phyloP scores from a whole-genome alignment of 1,139 yeast genomes.

The Suhomyces anneliseae region DNA sequence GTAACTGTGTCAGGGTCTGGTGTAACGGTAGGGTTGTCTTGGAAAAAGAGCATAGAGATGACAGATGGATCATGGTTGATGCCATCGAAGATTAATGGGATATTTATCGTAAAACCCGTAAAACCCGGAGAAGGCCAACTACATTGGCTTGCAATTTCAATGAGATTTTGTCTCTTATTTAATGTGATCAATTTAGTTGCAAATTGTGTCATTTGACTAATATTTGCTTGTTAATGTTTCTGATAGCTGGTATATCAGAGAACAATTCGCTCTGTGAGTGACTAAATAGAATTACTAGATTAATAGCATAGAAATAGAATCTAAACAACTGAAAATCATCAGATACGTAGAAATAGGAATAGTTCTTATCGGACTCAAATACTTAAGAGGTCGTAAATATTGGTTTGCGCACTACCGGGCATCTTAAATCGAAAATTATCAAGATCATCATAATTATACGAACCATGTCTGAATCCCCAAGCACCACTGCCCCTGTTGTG shows the following conservation, averaged over 20 bases:
- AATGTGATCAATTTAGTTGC: neutral
- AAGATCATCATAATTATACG: neutral
- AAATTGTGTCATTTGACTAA: neutral
- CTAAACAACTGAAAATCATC: too few relatives aligned
- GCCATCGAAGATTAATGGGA: neutral
- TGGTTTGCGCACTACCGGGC: constrained; percentile 5
- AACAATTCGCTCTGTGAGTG: neutral
- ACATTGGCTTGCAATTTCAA: too few relatives aligned
- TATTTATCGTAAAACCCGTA: too few relatives aligned
- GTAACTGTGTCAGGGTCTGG: constrained; percentile 81
- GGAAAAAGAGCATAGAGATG: constrained; percentile 18
- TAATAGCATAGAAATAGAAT: neutral
- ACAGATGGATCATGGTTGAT: constrained; percentile 14
- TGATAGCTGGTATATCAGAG: neutral
- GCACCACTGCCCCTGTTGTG: neutral
- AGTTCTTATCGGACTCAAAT: too few relatives aligned
- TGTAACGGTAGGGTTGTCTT: constrained; percentile 70
- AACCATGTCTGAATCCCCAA: constrained; percentile 1
- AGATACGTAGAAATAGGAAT: too few relatives aligned
- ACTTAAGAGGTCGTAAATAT: neutral
- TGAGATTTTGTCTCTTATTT: too few relatives aligned
- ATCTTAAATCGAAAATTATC: constrained; percentile 1
- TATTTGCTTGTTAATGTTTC: neutral
- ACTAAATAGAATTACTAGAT: neutral
- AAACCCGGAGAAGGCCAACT: neutral